phyloP scores from a whole-genome alignment of 371 early-diverging fungal species.

The Zychaea mexicana region DNA sequence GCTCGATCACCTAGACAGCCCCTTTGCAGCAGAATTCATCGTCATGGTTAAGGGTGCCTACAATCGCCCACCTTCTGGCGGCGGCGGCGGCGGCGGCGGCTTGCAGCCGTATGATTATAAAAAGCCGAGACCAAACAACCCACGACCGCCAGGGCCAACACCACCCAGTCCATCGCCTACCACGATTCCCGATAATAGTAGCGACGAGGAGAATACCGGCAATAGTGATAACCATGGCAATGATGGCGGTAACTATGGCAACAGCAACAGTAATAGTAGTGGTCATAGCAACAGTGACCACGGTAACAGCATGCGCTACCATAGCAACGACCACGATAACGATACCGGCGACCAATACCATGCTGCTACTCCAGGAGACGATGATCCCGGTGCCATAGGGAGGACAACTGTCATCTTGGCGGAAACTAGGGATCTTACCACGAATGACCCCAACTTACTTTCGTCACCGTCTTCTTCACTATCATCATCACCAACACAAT shows the following conservation, averaged over 20 bases:
- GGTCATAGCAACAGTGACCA: background rate
- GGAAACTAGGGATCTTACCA: background rate
- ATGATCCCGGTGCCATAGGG: background rate
- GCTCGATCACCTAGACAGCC: too few species aligned
- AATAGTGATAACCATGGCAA: background rate
- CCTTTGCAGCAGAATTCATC: too few species aligned
- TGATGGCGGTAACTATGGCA: background rate
- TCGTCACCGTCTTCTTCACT: background rate
- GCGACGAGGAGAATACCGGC: too few species aligned
- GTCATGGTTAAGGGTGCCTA: too few species aligned
- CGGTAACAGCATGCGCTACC: background rate
- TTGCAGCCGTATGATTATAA: background rate
- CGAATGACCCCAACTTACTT: background rate
- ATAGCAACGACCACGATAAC: background rate
- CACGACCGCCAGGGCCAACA: conserved; percentile 5
- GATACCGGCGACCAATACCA: background rate
- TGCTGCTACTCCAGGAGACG: background rate
- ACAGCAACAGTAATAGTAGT: background rate
- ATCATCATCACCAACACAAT: background rate
- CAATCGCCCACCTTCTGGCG: too few species aligned
- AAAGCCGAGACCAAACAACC: conserved; percentile 7
- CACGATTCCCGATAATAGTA: background rate
- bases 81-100: too few species aligned
- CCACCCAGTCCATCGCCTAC: conserved; percentile 5
- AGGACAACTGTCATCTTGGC: background rate